Conservation (phyloP, 345 rosid genomes). For the Camelina neglecta region DNA sequence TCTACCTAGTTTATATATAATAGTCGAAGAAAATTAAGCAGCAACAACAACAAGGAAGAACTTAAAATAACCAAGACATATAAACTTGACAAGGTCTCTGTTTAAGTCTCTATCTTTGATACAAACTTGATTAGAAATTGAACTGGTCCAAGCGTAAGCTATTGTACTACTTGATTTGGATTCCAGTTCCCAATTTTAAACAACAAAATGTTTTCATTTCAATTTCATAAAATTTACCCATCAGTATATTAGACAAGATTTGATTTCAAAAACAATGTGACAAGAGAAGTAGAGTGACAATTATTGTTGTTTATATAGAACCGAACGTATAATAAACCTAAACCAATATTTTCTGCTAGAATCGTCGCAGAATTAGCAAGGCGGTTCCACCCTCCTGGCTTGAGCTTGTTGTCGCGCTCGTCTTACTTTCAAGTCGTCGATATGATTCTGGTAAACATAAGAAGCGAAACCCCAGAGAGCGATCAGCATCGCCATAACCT, state of each 20-base stretch:
- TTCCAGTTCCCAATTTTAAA: not conserved
- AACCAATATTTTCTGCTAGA: not conserved
- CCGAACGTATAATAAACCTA: not conserved
- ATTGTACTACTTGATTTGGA: not conserved
- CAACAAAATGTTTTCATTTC: not conserved
- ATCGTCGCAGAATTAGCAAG: slow-evolving; percentile 9
- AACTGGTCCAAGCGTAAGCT: not conserved
- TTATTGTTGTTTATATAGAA: not conserved
- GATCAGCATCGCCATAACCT: slow-evolving; percentile 49
- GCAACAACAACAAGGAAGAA: no score
- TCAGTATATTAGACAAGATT: slow-evolving; percentile 1
- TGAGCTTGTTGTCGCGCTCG: slow-evolving; percentile 36
- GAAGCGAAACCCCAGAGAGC: slow-evolving; percentile 55
- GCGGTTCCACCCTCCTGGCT: not conserved
- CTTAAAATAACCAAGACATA: no score
- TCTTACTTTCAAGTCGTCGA: slow-evolving; percentile 55
- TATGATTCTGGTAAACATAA: slow-evolving; percentile 51
- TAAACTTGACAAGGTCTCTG: no score
- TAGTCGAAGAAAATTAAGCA: not conserved
- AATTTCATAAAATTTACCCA: not conserved
- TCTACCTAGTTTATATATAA: not conserved
- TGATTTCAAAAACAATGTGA: slow-evolving; percentile 1
- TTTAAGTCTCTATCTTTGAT: no score
- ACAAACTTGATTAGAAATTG: not conserved
- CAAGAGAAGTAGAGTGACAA: not conserved